Percentiles rank a stretch among this genome's conserved stretches.
Evolutionary conservation across 2,329 filamentous ascomycete species (phyloP).

Genomic region (Pseudogymnoascus sp.): DNA sequence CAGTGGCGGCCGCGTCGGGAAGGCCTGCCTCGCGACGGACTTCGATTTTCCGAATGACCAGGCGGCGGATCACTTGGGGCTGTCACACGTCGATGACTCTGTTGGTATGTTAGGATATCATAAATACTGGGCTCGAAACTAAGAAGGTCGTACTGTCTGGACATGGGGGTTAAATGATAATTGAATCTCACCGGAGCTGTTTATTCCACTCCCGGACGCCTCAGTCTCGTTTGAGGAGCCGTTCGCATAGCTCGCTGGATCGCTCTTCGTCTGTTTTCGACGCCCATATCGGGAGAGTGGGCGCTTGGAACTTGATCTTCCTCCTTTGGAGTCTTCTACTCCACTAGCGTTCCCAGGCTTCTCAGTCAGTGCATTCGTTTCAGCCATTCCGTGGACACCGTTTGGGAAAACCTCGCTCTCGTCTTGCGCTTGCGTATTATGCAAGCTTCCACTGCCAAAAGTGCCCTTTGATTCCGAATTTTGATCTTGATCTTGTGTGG

Average conservation of each 20-base stretch:
- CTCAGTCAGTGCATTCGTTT: not conserved
- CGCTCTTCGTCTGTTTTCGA: conserved; percentile 21
- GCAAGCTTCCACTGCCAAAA: not conserved
- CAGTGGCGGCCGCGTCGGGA: conserved; percentile 22
- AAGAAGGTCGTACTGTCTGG: not conserved
- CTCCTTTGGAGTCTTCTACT: conserved; percentile 7
- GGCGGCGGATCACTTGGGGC: conserved; percentile 23
- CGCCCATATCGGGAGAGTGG: conserved; percentile 14
- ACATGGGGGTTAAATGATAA: conserved; percentile 1
- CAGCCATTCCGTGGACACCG: not conserved
- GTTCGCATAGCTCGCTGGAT: conserved; percentile 16
- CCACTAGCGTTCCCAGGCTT: not conserved
- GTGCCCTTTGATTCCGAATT: not conserved
- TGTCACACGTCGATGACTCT: conserved; percentile 23
- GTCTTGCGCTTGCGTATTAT: not conserved
- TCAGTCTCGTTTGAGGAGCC: conserved; percentile 19
- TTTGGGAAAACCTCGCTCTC: not conserved
- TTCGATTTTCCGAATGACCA: conserved; percentile 12
- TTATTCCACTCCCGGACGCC: conserved; percentile 17
- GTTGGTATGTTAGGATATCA: conserved; percentile 1
- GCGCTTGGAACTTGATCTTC: conserved; percentile 16
- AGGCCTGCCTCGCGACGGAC: conserved; percentile 13
- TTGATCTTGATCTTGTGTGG: not conserved
- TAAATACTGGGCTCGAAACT: not conserved
- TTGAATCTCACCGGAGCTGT: conserved; percentile 19